phyloP scores from a whole-genome alignment of 108 stramenopile genomes.

The Fistulifera pelliculosa region DNA sequence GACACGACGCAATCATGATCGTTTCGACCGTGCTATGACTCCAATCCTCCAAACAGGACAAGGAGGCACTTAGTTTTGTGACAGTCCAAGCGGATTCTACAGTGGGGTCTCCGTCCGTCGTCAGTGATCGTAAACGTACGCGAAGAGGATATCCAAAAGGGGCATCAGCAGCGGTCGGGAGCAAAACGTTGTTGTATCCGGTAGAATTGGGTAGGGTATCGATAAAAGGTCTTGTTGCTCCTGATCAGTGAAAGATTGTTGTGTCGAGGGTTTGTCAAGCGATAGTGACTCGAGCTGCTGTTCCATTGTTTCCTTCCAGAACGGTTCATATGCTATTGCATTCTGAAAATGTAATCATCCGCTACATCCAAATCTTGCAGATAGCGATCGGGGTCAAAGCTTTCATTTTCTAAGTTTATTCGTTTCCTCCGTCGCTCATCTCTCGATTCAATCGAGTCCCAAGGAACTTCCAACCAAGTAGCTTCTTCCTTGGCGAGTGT shows the following conservation, averaged over 20 bases:
- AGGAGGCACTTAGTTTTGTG: slow-evolving; percentile 61
- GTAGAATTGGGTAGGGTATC: slow-evolving; percentile 45
- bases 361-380: slow-evolving; percentile 49
- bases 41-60: slow-evolving; percentile 77
- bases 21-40: slow-evolving; percentile 11
- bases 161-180: slow-evolving; percentile 28
- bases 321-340: slow-evolving; percentile 58
- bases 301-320: slow-evolving; percentile 39
- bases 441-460: not conserved
- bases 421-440: slow-evolving; percentile 38
- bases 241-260: slow-evolving; percentile 25
- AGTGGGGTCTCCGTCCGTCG: slow-evolving; percentile 82
- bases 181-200: slow-evolving; percentile 5
- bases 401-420: slow-evolving; percentile 47
- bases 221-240: slow-evolving; percentile 57
- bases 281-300: slow-evolving; percentile 5
- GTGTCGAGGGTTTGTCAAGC: slow-evolving; percentile 6
- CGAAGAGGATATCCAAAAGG: slow-evolving; percentile 74
- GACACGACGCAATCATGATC: slow-evolving; percentile 22
- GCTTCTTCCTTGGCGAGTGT: slow-evolving; percentile 69
- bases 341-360: slow-evolving; percentile 27
- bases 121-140: slow-evolving; percentile 88
- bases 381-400: slow-evolving; percentile 75
- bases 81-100: slow-evolving; percentile 92
- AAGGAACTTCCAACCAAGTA: slow-evolving; percentile 35